Percentiles rank a stretch among this genome's conserved stretches.
phyloP scores from a whole-genome alignment of 192 early-diverging fungal species.

The Jimgerdemannia lactiflua region DNA sequence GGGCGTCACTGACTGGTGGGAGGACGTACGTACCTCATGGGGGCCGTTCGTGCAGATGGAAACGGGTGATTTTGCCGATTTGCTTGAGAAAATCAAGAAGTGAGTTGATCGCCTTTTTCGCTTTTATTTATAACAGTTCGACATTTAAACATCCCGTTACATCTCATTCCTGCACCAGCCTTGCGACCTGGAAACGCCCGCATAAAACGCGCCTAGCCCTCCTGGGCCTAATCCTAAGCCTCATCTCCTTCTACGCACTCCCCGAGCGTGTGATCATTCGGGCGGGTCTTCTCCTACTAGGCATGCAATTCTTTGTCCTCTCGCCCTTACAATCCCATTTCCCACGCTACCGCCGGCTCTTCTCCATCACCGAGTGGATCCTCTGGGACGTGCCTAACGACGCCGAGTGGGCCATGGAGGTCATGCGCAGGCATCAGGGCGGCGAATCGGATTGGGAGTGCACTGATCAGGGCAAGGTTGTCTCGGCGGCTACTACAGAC shows the following conservation, averaged over 20 bases:
- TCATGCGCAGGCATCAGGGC: constrained; percentile 12
- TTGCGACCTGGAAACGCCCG: constrained; percentile 29
- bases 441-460: too few relatives aligned
- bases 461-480: too few relatives aligned
- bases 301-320: constrained; percentile 46
- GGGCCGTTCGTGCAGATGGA: constrained; percentile 17
- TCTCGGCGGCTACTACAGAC: too few relatives aligned
- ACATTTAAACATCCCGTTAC: background rate
- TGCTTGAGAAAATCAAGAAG: constrained; percentile 20
- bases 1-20: constrained; percentile 14
- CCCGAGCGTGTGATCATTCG: constrained; percentile 10
- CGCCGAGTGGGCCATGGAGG: constrained; percentile 46
- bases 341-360: constrained; percentile 43
- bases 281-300: constrained; percentile 21
- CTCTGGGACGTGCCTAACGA: constrained; percentile 50
- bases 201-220: constrained; percentile 14
- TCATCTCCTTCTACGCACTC: background rate
- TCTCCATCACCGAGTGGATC: constrained; percentile 41
- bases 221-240: constrained; percentile 2
- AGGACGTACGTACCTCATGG: constrained; percentile 15
- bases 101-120: constrained; percentile 4
- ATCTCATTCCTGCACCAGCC: constrained; percentile 4
- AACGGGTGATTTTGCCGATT: constrained; percentile 17
- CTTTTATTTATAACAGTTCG: too few relatives aligned
- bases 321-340: constrained; percentile 38